Evolutionary conservation across 352 stramenopile genomes (phyloP).

Genomic region (Pythium scleroteichum): DNA sequence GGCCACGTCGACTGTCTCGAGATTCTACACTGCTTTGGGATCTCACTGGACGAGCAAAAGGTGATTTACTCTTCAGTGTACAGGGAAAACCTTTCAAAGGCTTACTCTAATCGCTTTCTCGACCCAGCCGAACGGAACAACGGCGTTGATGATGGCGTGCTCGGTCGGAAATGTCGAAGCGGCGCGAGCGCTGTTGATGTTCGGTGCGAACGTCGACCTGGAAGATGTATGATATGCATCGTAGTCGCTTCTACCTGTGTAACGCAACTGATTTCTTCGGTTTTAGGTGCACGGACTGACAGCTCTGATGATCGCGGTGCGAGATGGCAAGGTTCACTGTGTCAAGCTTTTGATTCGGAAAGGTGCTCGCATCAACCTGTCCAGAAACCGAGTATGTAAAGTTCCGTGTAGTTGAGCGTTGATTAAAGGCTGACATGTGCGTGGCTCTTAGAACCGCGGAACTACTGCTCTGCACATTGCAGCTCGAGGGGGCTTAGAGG

Average conservation of each 20-base stretch:
- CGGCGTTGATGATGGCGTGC: conserved; percentile 82
- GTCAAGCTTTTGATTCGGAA: conserved; percentile 79
- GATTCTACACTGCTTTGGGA: conserved; percentile 73
- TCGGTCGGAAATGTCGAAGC: conserved; percentile 87
- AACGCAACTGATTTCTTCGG: too few relatives aligned
- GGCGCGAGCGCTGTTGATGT: conserved; percentile 78
- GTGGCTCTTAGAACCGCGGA: conserved; percentile 55
- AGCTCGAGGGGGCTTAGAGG: conserved; percentile 68
- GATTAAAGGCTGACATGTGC: too few relatives aligned
- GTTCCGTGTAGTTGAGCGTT: too few relatives aligned
- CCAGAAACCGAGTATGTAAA: conserved; percentile 68
- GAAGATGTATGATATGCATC: conserved; percentile 83
- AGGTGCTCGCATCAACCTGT: conserved; percentile 79
- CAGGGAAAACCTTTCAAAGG: too few relatives aligned
- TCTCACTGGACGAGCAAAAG: conserved; percentile 86
- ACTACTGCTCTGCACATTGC: conserved; percentile 84
- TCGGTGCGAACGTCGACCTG: conserved; percentile 78
- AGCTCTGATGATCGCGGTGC: conserved; percentile 77
- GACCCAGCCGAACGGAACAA: conserved; percentile 81
- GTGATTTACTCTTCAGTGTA: conserved; percentile 27
- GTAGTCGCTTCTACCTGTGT: too few relatives aligned
- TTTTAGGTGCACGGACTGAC: conserved; percentile 80
- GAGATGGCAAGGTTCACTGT: conserved; percentile 64
- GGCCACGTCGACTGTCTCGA: conserved; percentile 84
- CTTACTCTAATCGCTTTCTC: too few relatives aligned